Conservation (phyloP, 2,329 filamentous ascomycete species). For the Colletotrichum chrysophilum region DNA sequence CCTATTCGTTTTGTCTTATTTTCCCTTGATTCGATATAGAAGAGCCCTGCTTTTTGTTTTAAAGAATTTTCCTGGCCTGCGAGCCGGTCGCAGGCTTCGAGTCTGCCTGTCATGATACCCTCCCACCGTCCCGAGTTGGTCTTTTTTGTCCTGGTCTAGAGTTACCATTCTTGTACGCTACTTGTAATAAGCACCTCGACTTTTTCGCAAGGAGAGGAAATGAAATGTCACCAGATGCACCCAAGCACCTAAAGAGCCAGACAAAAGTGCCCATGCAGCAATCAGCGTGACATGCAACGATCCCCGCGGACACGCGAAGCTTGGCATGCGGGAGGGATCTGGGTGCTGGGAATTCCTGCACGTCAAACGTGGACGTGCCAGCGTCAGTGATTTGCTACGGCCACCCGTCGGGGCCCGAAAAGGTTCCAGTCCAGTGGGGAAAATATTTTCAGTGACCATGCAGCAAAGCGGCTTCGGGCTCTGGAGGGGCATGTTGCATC, state of each 20-base stretch:
- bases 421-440: slow-evolving; percentile 3
- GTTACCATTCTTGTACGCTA: background rate
- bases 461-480: background rate
- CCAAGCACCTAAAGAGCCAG: background rate
- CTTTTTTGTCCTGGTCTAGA: background rate
- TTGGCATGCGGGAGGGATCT: background rate
- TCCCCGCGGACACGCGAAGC: background rate
- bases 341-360: background rate
- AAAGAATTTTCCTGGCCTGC: background rate
- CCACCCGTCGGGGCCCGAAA: slow-evolving; percentile 11
- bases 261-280: background rate
- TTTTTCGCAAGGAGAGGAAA: background rate
- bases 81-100: background rate
- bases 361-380: slow-evolving; percentile 11
- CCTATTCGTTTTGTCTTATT: background rate
- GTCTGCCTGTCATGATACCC: slow-evolving; percentile 14
- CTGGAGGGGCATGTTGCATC: background rate
- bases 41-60: background rate
- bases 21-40: background rate
- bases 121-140: slow-evolving; percentile 6
- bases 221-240: background rate
- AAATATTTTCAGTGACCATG: background rate
- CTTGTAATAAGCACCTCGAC: background rate
- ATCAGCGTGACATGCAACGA: background rate
- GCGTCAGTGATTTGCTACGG: slow-evolving; percentile 12